phyloP scores from a whole-genome alignment of 2,329 filamentous ascomycete species.

The Escovopsis weberi region DNA sequence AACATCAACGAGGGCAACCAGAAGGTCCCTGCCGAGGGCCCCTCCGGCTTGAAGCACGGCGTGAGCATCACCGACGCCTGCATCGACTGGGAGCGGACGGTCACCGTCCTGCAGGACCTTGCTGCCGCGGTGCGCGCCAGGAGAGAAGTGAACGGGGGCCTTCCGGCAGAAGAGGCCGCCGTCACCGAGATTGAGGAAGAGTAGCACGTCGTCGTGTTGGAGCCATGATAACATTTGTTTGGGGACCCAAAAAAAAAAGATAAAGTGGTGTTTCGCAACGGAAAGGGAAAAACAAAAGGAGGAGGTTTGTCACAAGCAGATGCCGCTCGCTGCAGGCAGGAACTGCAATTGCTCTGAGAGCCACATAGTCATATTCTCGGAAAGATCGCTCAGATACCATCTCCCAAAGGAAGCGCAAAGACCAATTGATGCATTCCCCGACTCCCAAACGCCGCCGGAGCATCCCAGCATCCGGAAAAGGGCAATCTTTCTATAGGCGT shows the following conservation, averaged over 20 bases:
- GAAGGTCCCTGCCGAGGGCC: conserved; percentile 76
- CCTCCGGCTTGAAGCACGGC: conserved; percentile 65
- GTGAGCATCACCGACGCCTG: conserved; percentile 94
- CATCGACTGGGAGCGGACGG: conserved; percentile 82
- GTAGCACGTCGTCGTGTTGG: conserved; percentile 13
- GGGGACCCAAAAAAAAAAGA: not conserved
- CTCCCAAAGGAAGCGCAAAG: conserved; percentile 2
- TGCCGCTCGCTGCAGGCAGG: no score
- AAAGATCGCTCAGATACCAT: no score
- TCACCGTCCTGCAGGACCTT: conserved; percentile 68
- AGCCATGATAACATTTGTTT: not conserved
- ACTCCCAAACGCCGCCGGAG: not conserved
- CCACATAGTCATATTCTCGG: not conserved
- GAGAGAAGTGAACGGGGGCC: conserved; percentile 37
- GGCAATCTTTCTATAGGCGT: no score
- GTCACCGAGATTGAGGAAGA: conserved; percentile 38
- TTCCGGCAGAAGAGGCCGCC: conserved; percentile 17
- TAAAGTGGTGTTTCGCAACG: not conserved
- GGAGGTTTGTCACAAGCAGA: no score
- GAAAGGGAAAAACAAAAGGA: no score
- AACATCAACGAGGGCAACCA: conserved; percentile 86
- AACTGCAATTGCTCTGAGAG: no score
- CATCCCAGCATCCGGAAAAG: no score
- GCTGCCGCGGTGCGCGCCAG: conserved; percentile 70
- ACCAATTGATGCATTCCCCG: not conserved